Percentiles rank a stretch among this genome's conserved stretches.
Evolutionary conservation across 129 eudicot species (phyloP).

Genomic region (Pittosporum tobira): DNA sequence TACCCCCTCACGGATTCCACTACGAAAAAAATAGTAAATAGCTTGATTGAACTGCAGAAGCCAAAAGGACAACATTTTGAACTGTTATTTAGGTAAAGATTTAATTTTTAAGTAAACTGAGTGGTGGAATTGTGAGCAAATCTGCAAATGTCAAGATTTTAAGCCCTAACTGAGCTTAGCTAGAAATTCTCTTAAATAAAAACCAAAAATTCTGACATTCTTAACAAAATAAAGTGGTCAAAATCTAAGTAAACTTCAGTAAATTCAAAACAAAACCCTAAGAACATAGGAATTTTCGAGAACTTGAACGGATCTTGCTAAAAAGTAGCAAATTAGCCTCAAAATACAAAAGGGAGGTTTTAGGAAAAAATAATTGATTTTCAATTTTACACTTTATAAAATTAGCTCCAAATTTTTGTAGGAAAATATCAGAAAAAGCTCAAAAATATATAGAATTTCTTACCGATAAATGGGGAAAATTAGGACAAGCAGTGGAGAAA

Average conservation of each 20-base stretch:
- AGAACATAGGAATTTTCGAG: not conserved
- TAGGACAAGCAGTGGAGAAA: slow-evolving; percentile 18
- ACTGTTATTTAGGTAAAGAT: not conserved
- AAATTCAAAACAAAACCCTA: not conserved
- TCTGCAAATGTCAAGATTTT: not conserved
- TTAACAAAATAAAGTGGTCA: not conserved
- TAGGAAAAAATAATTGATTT: slow-evolving; percentile 8
- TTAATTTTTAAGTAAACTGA: not conserved
- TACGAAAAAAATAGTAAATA: not conserved
- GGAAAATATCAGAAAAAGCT: slow-evolving; percentile 6
- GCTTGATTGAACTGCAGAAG: not conserved
- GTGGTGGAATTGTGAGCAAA: not conserved
- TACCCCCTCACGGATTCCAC: not conserved
- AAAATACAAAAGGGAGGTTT: not conserved
- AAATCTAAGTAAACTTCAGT: not conserved
- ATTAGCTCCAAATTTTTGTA: slow-evolving; percentile 1
- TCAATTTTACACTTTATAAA: slow-evolving; percentile 20
- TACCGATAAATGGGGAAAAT: slow-evolving; percentile 31
- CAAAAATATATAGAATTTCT: slow-evolving; percentile 27
- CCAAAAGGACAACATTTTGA: not conserved
- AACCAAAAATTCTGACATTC: not conserved
- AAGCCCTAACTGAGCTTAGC: not conserved
- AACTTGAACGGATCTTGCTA: slow-evolving; percentile 19
- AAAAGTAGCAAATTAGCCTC: not conserved
- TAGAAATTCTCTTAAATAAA: too few relatives aligned